Evolutionary conservation across 75 land plant genomes (phyloP).

Genomic region (Picea sitchensis): DNA sequence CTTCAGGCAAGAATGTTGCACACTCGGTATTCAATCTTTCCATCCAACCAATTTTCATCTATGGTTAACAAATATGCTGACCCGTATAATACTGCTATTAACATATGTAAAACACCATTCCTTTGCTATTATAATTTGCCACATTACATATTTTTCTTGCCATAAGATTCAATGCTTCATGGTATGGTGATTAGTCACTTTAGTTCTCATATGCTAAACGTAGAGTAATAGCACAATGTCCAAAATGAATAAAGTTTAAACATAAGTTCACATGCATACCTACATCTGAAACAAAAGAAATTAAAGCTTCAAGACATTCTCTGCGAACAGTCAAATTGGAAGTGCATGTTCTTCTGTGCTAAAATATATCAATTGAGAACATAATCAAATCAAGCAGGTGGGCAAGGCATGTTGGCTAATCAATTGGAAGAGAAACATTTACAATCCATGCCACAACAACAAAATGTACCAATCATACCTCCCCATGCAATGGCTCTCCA

Average conservation of each 20-base stretch:
- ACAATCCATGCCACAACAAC: not conserved
- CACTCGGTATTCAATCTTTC: no score
- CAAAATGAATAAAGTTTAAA: not conserved
- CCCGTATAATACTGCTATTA: not conserved
- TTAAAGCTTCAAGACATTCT: not conserved
- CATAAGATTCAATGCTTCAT: not conserved
- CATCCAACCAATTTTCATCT: no score
- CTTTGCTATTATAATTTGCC: no score
- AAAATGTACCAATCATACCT: conserved; percentile 49
- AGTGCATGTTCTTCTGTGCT: not conserved
- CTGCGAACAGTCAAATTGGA: not conserved
- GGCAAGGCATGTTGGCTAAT: not conserved
- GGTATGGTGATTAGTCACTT: not conserved
- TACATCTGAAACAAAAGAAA: not conserved
- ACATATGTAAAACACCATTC: no score
- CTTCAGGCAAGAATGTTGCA: no score
- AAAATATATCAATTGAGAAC: not conserved
- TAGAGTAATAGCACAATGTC: not conserved
- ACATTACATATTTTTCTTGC: not conserved
- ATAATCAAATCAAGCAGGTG: not conserved
- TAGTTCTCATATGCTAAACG: not conserved
- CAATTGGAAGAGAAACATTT: not conserved
- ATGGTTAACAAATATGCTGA: not conserved
- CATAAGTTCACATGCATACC: not conserved
- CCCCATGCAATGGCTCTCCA: conserved; percentile 97